These are phyloP conservation scores for Vitis labrusca DNA, from an alignment of 164 flowering plant species.

Conservation along the genomic window DNA sequence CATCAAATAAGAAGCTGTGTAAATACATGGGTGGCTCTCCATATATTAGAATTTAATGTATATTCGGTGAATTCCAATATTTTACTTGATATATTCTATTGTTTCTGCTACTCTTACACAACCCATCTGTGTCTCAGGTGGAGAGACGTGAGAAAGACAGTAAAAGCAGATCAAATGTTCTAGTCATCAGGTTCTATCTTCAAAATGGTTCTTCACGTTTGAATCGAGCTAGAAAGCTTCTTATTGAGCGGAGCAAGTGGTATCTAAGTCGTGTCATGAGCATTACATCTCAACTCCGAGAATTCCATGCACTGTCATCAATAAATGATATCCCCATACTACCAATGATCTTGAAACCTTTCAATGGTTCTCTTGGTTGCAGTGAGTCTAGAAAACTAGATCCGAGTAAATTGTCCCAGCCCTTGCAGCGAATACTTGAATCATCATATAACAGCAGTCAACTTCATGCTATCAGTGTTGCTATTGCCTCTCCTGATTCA, in stretches of 20 bases:
- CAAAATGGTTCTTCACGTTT: conserved; percentile 63
- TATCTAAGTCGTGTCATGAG: conserved; percentile 73
- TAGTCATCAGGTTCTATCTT: conserved; percentile 67
- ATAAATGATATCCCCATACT: conserved; percentile 74
- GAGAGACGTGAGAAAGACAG: conserved; percentile 85
- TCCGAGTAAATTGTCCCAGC: conserved; percentile 48
- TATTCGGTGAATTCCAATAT: background rate
- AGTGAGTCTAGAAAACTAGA: conserved; percentile 28
- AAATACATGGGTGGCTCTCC: background rate
- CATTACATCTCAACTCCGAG: conserved; percentile 89
- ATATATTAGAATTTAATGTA: background rate
- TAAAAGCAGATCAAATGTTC: conserved; percentile 53
- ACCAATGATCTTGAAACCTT: conserved; percentile 68
- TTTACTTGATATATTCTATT: background rate
- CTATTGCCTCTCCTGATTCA: conserved; percentile 42
- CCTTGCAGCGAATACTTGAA: conserved; percentile 55
- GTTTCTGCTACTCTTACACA: background rate
- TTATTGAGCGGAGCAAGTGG: conserved; percentile 88
- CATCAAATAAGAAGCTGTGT: background rate
- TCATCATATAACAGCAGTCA: conserved; percentile 84
- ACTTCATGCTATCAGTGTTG: conserved; percentile 72
- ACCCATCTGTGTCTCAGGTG: conserved; percentile 47
- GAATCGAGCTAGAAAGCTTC: conserved; percentile 69
- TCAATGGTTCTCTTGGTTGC: conserved; percentile 17
- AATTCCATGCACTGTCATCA: conserved; percentile 93